phyloP scores from a whole-genome alignment of 148 eudicot species.

The Chenopodium berlandieri region DNA sequence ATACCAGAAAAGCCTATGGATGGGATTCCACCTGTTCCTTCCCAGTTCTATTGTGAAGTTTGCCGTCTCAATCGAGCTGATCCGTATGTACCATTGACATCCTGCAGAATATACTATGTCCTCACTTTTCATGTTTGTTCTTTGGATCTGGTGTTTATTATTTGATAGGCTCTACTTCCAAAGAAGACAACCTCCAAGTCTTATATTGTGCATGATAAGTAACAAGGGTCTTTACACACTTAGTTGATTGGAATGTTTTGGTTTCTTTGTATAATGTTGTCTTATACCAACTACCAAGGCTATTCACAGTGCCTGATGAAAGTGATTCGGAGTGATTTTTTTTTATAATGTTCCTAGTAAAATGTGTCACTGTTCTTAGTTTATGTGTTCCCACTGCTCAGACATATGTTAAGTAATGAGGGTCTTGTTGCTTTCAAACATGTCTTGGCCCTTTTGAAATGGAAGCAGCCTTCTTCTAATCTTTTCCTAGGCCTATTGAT shows the following conservation, averaged over 20 bases:
- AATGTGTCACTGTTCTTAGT: background rate
- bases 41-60: constrained; percentile 65
- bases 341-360: background rate
- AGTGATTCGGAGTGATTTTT: too few relatives aligned
- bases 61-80: constrained; percentile 71
- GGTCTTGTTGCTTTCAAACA: background rate
- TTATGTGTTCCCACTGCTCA: background rate
- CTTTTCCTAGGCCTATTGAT: background rate
- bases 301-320: background rate
- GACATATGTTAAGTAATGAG: background rate
- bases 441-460: background rate
- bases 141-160: background rate
- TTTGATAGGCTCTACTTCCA: background rate
- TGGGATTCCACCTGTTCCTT: constrained; percentile 43
- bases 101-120: background rate
- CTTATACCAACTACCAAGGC: background rate
- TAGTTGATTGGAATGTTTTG: background rate
- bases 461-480: background rate
- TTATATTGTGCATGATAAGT: background rate
- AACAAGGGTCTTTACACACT: background rate
- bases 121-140: background rate
- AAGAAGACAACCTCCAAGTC: too few relatives aligned
- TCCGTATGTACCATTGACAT: constrained; percentile 49
- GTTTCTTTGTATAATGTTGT: background rate
- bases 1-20: constrained; percentile 69